Conservation (phyloP, 2,329 filamentous ascomycete genomes). For the Fusarium sp. region DNA sequence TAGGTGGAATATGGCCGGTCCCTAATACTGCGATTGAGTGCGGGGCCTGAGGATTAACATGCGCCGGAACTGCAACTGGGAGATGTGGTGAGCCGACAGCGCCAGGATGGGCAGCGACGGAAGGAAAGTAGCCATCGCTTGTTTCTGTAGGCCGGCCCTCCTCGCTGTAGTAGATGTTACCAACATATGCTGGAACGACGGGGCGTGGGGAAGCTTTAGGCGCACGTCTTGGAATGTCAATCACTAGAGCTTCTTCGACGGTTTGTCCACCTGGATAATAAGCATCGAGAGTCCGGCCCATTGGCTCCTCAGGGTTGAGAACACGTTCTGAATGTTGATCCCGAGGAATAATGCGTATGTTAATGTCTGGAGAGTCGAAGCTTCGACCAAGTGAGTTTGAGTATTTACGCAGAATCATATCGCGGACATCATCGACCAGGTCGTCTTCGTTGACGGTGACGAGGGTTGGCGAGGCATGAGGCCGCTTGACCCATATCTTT, state of each 20-base stretch:
- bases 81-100: slow-evolving; percentile 55
- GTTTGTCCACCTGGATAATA: slow-evolving; percentile 89
- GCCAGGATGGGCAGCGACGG: slow-evolving; percentile 57
- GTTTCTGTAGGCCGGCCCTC: slow-evolving; percentile 73
- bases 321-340: slow-evolving; percentile 72
- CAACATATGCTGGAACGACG: slow-evolving; percentile 49
- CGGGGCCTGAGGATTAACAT: slow-evolving; percentile 46
- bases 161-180: slow-evolving; percentile 66
- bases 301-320: slow-evolving; percentile 86
- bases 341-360: slow-evolving; percentile 78
- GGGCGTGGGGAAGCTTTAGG: slow-evolving; percentile 75
- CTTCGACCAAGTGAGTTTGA: slow-evolving; percentile 88
- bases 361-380: slow-evolving; percentile 91
- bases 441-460: slow-evolving; percentile 88
- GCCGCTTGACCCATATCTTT: slow-evolving; percentile 95
- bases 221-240: slow-evolving; percentile 84
- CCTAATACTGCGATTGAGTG: slow-evolving; percentile 83
- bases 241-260: slow-evolving; percentile 88
- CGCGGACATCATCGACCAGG: slow-evolving; percentile 92
- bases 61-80: slow-evolving; percentile 51
- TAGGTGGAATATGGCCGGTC: slow-evolving; percentile 79
- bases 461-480: slow-evolving; percentile 84
- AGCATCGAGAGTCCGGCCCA: slow-evolving; percentile 78
- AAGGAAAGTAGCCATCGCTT: slow-evolving; percentile 85
- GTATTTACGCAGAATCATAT: slow-evolving; percentile 92